Percentiles rank a stretch among this genome's conserved stretches.
Evolutionary conservation across 768 basidiomycete genomes (phyloP).

Genomic region (Agrocybe pediades): DNA sequence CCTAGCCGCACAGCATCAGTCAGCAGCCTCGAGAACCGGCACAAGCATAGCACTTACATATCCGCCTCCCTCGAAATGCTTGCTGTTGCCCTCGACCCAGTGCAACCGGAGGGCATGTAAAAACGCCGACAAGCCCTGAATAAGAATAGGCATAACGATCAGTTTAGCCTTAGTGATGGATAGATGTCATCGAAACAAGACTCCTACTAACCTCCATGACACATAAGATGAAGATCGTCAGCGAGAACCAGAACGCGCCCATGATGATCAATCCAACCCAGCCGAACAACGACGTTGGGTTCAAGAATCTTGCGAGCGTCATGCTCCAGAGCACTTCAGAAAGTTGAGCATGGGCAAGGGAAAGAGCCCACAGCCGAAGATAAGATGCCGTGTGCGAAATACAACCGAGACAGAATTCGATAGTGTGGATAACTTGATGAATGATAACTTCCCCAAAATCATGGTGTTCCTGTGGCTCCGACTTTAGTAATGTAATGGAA

Average conservation of each 20-base stretch:
- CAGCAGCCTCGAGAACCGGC: constrained; percentile 22
- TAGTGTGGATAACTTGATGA: constrained; percentile 98
- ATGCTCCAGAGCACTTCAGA: constrained; percentile 93
- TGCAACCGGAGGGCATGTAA: constrained; percentile 94
- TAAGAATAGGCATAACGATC: constrained; percentile 7
- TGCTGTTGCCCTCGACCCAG: constrained; percentile 98
- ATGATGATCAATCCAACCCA: constrained; percentile 50
- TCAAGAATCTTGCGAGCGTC: constrained; percentile 70
- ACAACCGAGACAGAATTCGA: constrained; percentile 98
- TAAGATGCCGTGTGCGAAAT: constrained; percentile 97
- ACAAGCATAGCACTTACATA: constrained; percentile 60
- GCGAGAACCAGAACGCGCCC: constrained; percentile 72
- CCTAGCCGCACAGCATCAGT: constrained; percentile 32
- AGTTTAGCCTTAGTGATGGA: constrained; percentile 7
- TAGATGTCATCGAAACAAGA: constrained; percentile 10
- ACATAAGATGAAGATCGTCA: constrained; percentile 82
- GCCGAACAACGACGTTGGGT: constrained; percentile 66
- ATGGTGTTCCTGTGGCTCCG: constrained; percentile 66
- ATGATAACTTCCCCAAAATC: constrained; percentile 95
- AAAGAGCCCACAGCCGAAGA: constrained; percentile 95
- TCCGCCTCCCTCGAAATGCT: constrained; percentile 90
- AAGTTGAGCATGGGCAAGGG: constrained; percentile 95
- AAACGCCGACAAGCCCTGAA: constrained; percentile 91
- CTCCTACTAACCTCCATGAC: constrained; percentile 85
- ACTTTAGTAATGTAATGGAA: constrained; percentile 13